Conservation (phyloP, 768 basidiomycete species). For the Phylloporus sp. region DNA sequence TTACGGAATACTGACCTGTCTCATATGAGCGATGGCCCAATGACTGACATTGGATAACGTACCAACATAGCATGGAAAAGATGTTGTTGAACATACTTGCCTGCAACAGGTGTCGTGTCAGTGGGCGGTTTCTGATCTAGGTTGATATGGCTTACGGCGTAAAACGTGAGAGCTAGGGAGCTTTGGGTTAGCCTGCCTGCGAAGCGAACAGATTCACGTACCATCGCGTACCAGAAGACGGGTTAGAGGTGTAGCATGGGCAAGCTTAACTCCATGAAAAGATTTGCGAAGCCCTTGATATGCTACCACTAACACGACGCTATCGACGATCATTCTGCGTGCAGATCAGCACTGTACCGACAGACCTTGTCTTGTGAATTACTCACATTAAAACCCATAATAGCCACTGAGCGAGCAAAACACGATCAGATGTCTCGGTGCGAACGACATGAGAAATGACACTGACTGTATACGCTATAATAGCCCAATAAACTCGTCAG, state of each 20-base stretch:
- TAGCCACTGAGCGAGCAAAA: conserved; percentile 6
- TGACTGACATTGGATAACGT: not conserved
- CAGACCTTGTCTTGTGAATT: not conserved
- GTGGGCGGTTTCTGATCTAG: not conserved
- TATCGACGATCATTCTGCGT: conserved; percentile 7
- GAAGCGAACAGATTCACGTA: not conserved
- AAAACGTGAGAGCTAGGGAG: conserved; percentile 9
- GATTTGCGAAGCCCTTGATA: conserved; percentile 1
- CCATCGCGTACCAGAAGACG: conserved; percentile 9
- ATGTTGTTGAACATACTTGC: conserved; percentile 3
- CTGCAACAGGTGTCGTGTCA: not conserved
- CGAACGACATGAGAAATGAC: not conserved
- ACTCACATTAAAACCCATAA: conserved; percentile 8
- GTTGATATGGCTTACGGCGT: conserved; percentile 1
- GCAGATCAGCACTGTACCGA: not conserved
- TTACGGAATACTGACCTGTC: conserved; percentile 5
- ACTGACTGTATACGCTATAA: conserved; percentile 8
- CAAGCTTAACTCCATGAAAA: not conserved
- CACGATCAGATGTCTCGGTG: not conserved
- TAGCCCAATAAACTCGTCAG: not conserved
- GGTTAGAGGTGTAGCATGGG: conserved; percentile 1
- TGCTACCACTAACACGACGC: conserved; percentile 2
- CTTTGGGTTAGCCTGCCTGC: not conserved
- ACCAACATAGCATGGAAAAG: conserved; percentile 10
- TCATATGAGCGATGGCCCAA: not conserved